A percentile compares a stretch with the other conserved stretches of the same genome.
Conservation (phyloP, 192 early-diverging fungal genomes). For the Kappamyces sp. region DNA sequence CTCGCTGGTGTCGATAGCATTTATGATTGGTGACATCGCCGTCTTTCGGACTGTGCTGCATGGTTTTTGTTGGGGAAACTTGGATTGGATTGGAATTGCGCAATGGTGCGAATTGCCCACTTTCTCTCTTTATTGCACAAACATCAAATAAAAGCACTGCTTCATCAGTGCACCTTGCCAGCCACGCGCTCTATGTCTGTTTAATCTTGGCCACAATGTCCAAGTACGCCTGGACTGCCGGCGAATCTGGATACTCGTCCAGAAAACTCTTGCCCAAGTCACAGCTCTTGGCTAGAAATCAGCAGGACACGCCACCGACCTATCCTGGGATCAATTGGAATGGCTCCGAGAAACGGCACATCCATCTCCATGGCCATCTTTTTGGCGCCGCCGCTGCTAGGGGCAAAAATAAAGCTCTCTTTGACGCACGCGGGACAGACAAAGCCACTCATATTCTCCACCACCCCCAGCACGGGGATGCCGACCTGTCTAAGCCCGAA, state of each 20-base stretch:
- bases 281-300: conserved; percentile 58
- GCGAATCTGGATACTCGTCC: conserved; percentile 82
- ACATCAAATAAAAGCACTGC: no score
- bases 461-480: conserved; percentile 41
- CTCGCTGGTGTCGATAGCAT: conserved; percentile 9
- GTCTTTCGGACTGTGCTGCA: no score
- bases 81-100: no score
- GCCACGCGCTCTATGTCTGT: background rate
- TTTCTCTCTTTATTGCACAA: no score
- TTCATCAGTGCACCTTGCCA: no score
- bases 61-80: no score
- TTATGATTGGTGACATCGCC: conserved; percentile 1
- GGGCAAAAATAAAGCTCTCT: conserved; percentile 85
- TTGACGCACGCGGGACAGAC: conserved; percentile 50
- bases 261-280: conserved; percentile 87
- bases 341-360: conserved; percentile 81
- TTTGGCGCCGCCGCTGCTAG: conserved; percentile 75
- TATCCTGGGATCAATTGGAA: conserved; percentile 85
- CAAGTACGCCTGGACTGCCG: conserved; percentile 54
- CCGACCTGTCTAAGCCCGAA: conserved; percentile 7
- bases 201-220: conserved; percentile 24
- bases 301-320: conserved; percentile 21
- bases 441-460: conserved; percentile 54
- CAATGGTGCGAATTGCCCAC: no score
- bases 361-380: conserved; percentile 80